phyloP scores from a whole-genome alignment of 2,329 filamentous ascomycete genomes.

The Botrytis fragariae region DNA sequence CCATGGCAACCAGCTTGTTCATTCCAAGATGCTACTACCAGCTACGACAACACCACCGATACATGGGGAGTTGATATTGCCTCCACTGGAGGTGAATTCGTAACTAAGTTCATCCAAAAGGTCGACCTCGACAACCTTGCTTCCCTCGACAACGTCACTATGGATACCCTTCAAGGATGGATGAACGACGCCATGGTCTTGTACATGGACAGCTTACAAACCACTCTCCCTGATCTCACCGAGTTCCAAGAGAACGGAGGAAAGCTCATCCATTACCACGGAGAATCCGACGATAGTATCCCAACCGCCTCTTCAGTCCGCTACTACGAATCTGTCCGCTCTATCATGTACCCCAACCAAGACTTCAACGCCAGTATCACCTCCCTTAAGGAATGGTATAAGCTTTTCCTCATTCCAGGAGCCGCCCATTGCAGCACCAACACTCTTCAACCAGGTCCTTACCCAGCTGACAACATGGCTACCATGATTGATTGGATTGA shows the following conservation, averaged over 20 bases:
- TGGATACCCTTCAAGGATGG: slow-evolving; percentile 55
- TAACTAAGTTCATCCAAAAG: slow-evolving; percentile 45
- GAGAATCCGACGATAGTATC: slow-evolving; percentile 53
- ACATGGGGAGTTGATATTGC: slow-evolving; percentile 39
- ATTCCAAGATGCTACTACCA: slow-evolving; percentile 6
- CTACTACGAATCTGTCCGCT: slow-evolving; percentile 54
- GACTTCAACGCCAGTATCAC: slow-evolving; percentile 41
- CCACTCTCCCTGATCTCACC: slow-evolving; percentile 52
- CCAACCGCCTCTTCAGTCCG: slow-evolving; percentile 53
- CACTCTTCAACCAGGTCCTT: slow-evolving; percentile 41
- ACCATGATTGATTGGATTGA: slow-evolving; percentile 68
- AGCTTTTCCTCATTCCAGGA: slow-evolving; percentile 53
- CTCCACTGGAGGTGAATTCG: slow-evolving; percentile 40
- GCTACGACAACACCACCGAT: slow-evolving; percentile 17
- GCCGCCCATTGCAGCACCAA: slow-evolving; percentile 52
- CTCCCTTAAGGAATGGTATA: slow-evolving; percentile 52
- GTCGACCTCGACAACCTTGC: slow-evolving; percentile 44
- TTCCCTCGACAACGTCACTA: slow-evolving; percentile 49
- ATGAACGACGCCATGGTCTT: slow-evolving; percentile 49
- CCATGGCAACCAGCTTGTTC: slow-evolving; percentile 38
- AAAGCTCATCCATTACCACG: slow-evolving; percentile 58
- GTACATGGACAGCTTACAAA: slow-evolving; percentile 53
- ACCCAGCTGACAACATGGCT: slow-evolving; percentile 59
- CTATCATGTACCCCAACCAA: slow-evolving; percentile 47
- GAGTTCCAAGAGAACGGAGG: slow-evolving; percentile 49